Base-by-base conservation (phyloP, 495 filamentous ascomycete genomes). In the Copromyces sp. region DNA sequence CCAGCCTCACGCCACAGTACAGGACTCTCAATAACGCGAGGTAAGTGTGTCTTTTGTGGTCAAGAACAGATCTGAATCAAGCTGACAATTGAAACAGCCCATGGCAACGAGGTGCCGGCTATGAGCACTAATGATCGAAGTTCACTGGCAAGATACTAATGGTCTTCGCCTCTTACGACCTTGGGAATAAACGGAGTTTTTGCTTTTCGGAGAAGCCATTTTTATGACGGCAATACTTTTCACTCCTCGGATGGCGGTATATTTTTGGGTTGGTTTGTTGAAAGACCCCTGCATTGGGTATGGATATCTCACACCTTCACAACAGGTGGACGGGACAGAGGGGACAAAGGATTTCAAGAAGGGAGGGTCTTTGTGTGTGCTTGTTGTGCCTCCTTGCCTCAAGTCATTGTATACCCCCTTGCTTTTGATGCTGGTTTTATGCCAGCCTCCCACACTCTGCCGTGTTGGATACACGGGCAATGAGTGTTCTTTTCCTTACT, bases 101-200 rank as follows among this genome's bases (percentile, higher is more conserved):
- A 45, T 87, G 86, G 86, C 85, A 87, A 81, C 84, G 84, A 72
- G 85, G 86, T 73, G 86, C 86, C 42, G 86, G 86, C 69, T 87
- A 87, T 75, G 86, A 87, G 17, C 75, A 82, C 38, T 75, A 76
- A 74, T n/a, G 69, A 70, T 44, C 39, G 24, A 70, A 69, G 68
- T 41, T 70, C 69, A 44, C 29, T 32, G 39, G 39, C 53, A 65
- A 35, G 7, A 69, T 38, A 24, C 20, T 32, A 24, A 24, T 59
- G 20, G 4, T 32, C 40, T 70, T 70, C 24, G 68, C 65, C 37
- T 38, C 38, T 70, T 65, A 70, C 35, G 72, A 73, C 69, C 69
- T 70, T 68, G 68, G 44, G 68, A 73, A 32, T 71, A 65, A 65
- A 35, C 3, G 68, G 68, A 39, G 44, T 71, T 71, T 70, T 71